Base-by-base conservation (phyloP, 345 rosid genomes). In the Lumnitzera littorea region DNA sequence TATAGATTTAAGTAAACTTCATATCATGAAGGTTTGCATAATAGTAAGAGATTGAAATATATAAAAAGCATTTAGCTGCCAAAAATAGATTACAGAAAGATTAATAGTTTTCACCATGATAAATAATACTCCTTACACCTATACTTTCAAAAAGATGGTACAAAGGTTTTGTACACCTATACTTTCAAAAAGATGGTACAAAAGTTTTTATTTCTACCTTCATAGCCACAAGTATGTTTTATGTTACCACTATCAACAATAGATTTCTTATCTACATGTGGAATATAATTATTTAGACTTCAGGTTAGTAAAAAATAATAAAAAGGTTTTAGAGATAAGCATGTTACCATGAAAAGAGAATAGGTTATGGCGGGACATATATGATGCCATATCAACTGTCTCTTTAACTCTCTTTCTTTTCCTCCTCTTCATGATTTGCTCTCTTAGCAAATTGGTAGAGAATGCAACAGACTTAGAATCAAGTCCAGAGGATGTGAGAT, bases 381-480 rank as follows among this genome's bases (percentile, higher is more conserved):
- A 80, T 15, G 84, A 68, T 55, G 82, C 65, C 46, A 78, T 56
- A 82, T 85, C 91, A 55, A 62, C 29, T 24, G 73, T 70, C 31
- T 87, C 89, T 76, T 91, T 96, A 25, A 78, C 79, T 68, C 78
- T 77, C 54, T 80, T 81, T 72, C 96, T 72, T 70, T 76, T 82
- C 58, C 71, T 83, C 76, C 94, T 84, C 83, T 76, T 80, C 79
- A 62, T 75, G 61, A 78, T 66, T 70, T 51, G 68, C 57, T 69
- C 76, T 58, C 80, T 76, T 62, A 68, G 70, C 56, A 56, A 51
- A 62, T 62, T 78, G 78, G 65, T 65, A 48, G 78, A 70, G 75
- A 81, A 81, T 58, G 91, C 76, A 50, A 50, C 50, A 12, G 70
- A 74, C 76, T 81, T 90, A 7, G 82, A 23, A 64, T 78, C 67